Conservation (phyloP, 164 flowering plant species). For the Sextonia rubra region DNA sequence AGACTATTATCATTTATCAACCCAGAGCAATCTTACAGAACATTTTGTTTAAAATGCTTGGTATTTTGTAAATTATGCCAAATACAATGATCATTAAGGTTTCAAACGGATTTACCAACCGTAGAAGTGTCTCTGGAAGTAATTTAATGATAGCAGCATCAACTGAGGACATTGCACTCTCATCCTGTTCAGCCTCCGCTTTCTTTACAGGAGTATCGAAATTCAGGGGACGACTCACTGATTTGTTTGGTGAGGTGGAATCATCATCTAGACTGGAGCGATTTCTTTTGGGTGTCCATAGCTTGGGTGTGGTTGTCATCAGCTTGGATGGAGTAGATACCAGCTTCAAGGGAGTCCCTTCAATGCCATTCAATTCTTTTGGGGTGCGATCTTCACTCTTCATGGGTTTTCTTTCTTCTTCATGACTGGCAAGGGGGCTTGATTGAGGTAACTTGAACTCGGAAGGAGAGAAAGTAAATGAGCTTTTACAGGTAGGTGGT, state of each 20-base stretch:
- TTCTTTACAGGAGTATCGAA: slow-evolving; percentile 58
- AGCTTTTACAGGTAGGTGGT: slow-evolving; percentile 3
- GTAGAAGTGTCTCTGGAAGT: slow-evolving; percentile 54
- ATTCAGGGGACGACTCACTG: slow-evolving; percentile 45
- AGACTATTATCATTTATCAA: too few species aligned
- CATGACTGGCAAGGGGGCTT: slow-evolving; percentile 21
- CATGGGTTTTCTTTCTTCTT: slow-evolving; percentile 1
- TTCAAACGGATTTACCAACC: slow-evolving; percentile 47
- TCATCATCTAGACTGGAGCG: slow-evolving; percentile 44
- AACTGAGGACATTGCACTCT: slow-evolving; percentile 14
- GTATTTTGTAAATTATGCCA: too few species aligned
- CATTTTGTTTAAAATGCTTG: too few species aligned
- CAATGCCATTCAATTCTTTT: slow-evolving; percentile 6
- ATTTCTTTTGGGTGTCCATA: slow-evolving; percentile 55
- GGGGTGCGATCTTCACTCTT: slow-evolving; percentile 14
- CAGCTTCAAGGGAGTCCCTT: slow-evolving; percentile 31
- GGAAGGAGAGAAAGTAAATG: too few species aligned
- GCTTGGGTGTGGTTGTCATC: slow-evolving; percentile 51
- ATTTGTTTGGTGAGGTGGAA: slow-evolving; percentile 29
- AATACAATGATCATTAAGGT: too few species aligned
- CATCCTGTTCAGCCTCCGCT: slow-evolving; percentile 14
- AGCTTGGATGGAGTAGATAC: slow-evolving; percentile 46
- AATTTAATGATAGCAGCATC: slow-evolving; percentile 41
- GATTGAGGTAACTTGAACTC: too few species aligned
- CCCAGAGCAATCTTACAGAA: not conserved